Conservation (phyloP, 1,139 yeast species). For the Blastobotrys apis region DNA sequence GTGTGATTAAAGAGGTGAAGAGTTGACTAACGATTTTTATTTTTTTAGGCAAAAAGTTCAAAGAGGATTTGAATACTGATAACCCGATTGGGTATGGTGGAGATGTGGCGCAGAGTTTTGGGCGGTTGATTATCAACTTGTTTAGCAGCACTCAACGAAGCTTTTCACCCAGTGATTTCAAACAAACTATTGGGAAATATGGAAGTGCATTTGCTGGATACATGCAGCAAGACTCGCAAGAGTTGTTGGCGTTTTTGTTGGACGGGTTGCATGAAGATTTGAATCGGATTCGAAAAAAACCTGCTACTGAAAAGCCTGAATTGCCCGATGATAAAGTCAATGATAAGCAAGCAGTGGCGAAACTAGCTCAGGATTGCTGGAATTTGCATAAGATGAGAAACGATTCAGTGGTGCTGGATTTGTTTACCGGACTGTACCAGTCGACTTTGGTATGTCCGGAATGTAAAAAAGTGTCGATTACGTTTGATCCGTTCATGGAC, state of each 20-base stretch:
- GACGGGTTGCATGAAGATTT: slow-evolving; percentile 95
- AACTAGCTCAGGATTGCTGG: slow-evolving; percentile 78
- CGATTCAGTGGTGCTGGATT: slow-evolving; percentile 77
- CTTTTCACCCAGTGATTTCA: slow-evolving; percentile 69
- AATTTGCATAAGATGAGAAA: slow-evolving; percentile 71
- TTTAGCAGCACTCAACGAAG: slow-evolving; percentile 31
- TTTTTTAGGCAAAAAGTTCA: slow-evolving; percentile 48
- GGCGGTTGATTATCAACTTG: slow-evolving; percentile 43
- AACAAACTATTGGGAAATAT: slow-evolving; percentile 70
- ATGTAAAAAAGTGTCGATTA: slow-evolving; percentile 74
- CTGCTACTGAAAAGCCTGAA: slow-evolving; percentile 88
- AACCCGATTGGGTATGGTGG: slow-evolving; percentile 89
- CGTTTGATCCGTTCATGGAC: slow-evolving; percentile 93
- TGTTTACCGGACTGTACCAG: slow-evolving; percentile 86
- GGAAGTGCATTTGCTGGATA: slow-evolving; percentile 83
- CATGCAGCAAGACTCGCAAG: slow-evolving; percentile 94
- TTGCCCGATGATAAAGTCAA: slow-evolving; percentile 54
- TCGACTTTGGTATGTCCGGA: slow-evolving; percentile 86
- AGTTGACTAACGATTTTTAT: background rate
- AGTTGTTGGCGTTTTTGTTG: slow-evolving; percentile 79
- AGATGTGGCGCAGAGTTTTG: slow-evolving; percentile 72
- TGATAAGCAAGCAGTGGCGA: slow-evolving; percentile 50
- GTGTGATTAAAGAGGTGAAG: slow-evolving; percentile 1
- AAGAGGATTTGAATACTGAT: slow-evolving; percentile 60
- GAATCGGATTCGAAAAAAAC: slow-evolving; percentile 75